Base-by-base conservation (phyloP, 176 grass and related monocot genomes). In the Aegilops bicornis region DNA sequence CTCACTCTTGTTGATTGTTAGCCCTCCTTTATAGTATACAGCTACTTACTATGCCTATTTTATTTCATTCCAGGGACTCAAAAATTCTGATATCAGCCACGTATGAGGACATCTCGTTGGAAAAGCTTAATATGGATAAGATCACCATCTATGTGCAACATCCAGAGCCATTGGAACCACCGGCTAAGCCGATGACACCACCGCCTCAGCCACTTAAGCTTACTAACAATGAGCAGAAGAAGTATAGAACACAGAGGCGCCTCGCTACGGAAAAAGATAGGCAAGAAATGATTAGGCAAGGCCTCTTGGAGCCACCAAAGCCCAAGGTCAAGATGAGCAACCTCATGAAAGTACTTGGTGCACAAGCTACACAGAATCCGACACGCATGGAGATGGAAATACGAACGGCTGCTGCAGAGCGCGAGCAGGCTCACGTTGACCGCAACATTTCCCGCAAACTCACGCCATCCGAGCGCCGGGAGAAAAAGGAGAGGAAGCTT, bases 261-360 rank as follows among this genome's bases (percentile, higher is more conserved):
- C 87, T 98, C 67, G 97, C 97, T 64, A 98, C 94, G 63, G 94
- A 98, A 83, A 96, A 91, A 88, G 92, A 98, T 64, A 92, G 90
- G 82, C 97, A 98, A 89, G 97, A 98, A 78, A 98, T 98, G 97
- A 98, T 98, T 72, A 93, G 97, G 76, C 97, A 98, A 83, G 97
- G 97, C 9, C 94, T 98, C 33, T 84, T 98, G 78, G 97, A 98
- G 84, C 94, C 97, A 65, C 97, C 97, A 20, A 98, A 98, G 69
- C 84, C 97, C 3, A 98, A 98, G 92, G 88, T 98, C 50, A 98
- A 98, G 81, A 98, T 98, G 97, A 98, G 97, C 83, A 98, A 98
- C 87, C 89, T 98, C 64, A 98, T 98, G 97, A 96, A 92, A 89
- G 97, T 98, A 61, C 82, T 96, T 35, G 88, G 82, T 22, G 86